Evolutionary conservation across 768 basidiomycete species (phyloP).

Genomic region (Saitozyma sp.): DNA sequence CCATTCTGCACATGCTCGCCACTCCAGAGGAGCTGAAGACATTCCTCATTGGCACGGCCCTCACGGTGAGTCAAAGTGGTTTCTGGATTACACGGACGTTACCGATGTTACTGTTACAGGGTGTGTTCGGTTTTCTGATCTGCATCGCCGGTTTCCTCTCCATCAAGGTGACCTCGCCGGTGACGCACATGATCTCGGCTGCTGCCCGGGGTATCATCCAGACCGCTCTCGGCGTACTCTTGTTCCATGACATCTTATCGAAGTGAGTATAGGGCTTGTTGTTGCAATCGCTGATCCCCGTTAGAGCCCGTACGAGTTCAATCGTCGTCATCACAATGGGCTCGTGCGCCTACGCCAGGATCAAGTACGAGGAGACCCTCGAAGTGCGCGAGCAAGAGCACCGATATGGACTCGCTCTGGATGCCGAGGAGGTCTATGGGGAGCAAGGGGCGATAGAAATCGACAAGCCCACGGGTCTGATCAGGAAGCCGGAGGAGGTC

Average conservation of each 20-base stretch:
- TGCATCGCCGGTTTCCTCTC: slow-evolving; percentile 86
- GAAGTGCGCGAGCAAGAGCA: too few relatives aligned
- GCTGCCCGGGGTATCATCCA: slow-evolving; percentile 17
- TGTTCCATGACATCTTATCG: slow-evolving; percentile 12
- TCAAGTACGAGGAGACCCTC: slow-evolving; percentile 9
- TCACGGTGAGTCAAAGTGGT: slow-evolving; percentile 60
- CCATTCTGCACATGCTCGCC: slow-evolving; percentile 5
- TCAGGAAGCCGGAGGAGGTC: too few relatives aligned
- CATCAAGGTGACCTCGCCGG: slow-evolving; percentile 96
- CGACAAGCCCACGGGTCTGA: too few relatives aligned
- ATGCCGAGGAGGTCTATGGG: too few relatives aligned
- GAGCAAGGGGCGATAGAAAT: too few relatives aligned
- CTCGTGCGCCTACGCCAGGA: slow-evolving; percentile 9
- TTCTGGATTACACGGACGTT: too few relatives aligned
- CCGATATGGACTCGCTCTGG: too few relatives aligned
- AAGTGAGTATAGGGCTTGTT: slow-evolving; percentile 4
- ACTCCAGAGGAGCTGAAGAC: slow-evolving; percentile 3
- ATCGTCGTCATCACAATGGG: slow-evolving; percentile 12
- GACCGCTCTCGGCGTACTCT: slow-evolving; percentile 8
- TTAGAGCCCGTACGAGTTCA: slow-evolving; percentile 8
- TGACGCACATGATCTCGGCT: slow-evolving; percentile 88
- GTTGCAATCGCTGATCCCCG: neutral
- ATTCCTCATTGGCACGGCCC: slow-evolving; percentile 58
- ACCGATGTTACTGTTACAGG: too few relatives aligned
- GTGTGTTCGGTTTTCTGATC: slow-evolving; percentile 86